Evolutionary conservation across 2,329 filamentous ascomycete genomes (phyloP).

Genomic region (Nemania sp.): DNA sequence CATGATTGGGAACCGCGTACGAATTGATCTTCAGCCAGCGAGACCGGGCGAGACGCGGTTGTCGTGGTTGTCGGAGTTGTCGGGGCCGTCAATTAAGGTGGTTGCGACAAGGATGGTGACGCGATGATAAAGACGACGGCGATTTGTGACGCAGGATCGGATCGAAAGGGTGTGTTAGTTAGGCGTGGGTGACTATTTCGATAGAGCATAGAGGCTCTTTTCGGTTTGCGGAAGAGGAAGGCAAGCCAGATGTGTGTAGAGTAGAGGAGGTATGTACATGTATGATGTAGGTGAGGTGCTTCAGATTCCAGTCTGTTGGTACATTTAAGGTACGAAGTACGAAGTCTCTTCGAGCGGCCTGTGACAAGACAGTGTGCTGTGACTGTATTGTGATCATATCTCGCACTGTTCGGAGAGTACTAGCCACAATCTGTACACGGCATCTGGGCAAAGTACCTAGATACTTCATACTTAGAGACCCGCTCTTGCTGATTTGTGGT

Average conservation of each 20-base stretch:
- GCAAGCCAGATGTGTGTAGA: no score
- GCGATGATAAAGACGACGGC: neutral
- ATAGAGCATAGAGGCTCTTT: no score
- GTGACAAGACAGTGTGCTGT: slow-evolving; percentile 4
- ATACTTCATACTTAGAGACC: no score
- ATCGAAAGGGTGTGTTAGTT: neutral
- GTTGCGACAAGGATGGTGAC: neutral
- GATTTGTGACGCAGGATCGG: neutral
- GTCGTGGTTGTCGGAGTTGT: neutral
- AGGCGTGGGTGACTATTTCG: neutral
- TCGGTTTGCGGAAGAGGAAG: no score
- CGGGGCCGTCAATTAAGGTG: no score
- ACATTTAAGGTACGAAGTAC: no score
- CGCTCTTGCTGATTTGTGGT: slow-evolving; percentile 16
- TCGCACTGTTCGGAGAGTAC: neutral
- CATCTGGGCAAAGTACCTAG: no score
- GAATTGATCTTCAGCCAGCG: neutral
- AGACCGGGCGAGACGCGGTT: slow-evolving; percentile 17
- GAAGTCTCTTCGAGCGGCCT: neutral
- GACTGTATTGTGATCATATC: neutral
- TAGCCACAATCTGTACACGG: no score
- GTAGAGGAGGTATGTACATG: no score
- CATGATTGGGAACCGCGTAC: slow-evolving; percentile 45
- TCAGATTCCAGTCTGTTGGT: no score
- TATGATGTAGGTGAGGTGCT: no score